phyloP scores from a whole-genome alignment of 768 basidiomycete genomes.

The Trametes gibbosa region DNA sequence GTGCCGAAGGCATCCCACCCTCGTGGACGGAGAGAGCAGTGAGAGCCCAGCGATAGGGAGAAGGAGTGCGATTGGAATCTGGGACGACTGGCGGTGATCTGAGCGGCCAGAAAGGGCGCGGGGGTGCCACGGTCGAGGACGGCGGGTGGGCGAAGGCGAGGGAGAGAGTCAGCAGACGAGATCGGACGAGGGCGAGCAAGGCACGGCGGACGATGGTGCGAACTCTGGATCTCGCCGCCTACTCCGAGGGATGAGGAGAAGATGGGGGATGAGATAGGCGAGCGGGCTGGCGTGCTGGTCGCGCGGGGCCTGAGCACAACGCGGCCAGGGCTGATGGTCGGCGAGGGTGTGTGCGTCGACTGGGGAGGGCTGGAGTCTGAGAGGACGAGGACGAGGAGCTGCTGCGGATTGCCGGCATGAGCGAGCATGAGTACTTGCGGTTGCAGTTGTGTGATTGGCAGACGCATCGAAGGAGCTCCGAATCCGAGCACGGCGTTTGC shows the following conservation, averaged over 20 bases:
- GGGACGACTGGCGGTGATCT: background rate
- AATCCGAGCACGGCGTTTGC: slow-evolving; percentile 26
- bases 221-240: background rate
- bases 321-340: background rate
- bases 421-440: no score
- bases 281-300: no score
- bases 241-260: slow-evolving; percentile 1
- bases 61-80: slow-evolving; percentile 15
- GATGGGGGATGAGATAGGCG: slow-evolving; percentile 15
- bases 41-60: slow-evolving; percentile 12
- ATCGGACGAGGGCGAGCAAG: slow-evolving; percentile 8
- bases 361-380: no score
- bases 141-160: background rate
- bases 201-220: slow-evolving; percentile 20
- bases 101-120: slow-evolving; percentile 1
- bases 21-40: slow-evolving; percentile 3
- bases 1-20: background rate
- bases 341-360: no score
- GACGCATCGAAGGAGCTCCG: slow-evolving; percentile 25
- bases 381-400: background rate
- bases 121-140: slow-evolving; percentile 14
- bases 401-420: slow-evolving; percentile 19
- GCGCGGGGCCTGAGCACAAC: no score
- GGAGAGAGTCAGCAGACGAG: slow-evolving; percentile 16
- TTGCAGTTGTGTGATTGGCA: slow-evolving; percentile 21